Base-by-base conservation (phyloP, 2,329 filamentous ascomycete species). In the Hypoxylon rubiginosum region DNA sequence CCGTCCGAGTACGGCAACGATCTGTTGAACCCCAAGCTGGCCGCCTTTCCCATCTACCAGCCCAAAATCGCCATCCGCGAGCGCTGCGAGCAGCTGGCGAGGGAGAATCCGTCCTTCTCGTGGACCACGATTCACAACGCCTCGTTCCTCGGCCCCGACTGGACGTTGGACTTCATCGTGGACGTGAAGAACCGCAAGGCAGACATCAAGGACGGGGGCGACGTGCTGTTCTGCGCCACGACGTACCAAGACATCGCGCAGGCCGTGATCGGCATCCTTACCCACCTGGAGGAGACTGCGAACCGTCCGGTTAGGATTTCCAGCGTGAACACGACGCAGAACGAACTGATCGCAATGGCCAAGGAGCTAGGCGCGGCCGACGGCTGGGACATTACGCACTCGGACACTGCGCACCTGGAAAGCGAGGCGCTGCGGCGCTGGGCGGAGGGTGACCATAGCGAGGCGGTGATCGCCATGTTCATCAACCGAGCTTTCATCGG, bases 1-100 rank as follows among this genome's bases (percentile, higher is more conserved):
- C 84, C 85, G 7, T 82, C 82, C 11, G 85, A 88, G 66, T 88
- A 82, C 36, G 71, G 70, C n/a, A 78, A 75, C 13, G 75, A 78
- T 76, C 74, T 76, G 13, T 49, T 71, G 45, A 68, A 73, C n/a
- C 65, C 68, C 4, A 71, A 69, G 34, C 64, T 69, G n/a, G 67
- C 66, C 19, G 66, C 63, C n/a, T 69, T 71, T 32, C 69, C 69
- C 50, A 69, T 71, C 26, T 71, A 69, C 54, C 61, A 71, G 30
- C 66, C 66, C 30, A 71, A 71, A 28, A 71, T 76, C 32, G 68
- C 66, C 9, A 69, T 70, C 32, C 50, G 68, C 13, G 57, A 70
- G 21, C 68, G 48, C n/a, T 66, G 63, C 36, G 68, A 70, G 50
- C 41, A 58, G 28, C 57, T 39, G 58, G 62, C 32, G 1, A 45